Conservation (phyloP, 2,329 filamentous ascomycete species). For the Apiospora malaysiana region DNA sequence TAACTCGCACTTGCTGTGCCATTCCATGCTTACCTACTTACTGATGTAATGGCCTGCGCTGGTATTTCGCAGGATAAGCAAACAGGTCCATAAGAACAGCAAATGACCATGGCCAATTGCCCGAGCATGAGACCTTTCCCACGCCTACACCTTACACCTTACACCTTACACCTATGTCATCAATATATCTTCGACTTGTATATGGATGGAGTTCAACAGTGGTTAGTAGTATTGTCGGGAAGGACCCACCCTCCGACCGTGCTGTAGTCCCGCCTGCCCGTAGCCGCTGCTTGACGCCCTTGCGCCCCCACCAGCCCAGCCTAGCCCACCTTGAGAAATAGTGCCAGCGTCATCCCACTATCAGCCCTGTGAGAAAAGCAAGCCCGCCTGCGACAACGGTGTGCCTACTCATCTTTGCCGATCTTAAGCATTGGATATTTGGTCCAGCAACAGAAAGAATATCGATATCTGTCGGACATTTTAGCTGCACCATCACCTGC, state of each 20-base stretch:
- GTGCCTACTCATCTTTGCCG: not conserved
- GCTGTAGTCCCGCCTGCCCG: too few relatives aligned
- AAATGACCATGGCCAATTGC: not conserved
- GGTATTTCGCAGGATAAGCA: not conserved
- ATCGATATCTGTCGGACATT: not conserved
- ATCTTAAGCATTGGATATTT: not conserved
- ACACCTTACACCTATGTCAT: too few relatives aligned
- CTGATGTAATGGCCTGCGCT: not conserved
- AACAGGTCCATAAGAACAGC: not conserved
- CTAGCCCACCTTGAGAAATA: not conserved
- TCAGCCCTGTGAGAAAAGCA: slow-evolving; percentile 14
- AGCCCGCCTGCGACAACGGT: slow-evolving; percentile 1
- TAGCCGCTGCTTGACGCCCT: not conserved
- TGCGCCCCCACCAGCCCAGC: too few relatives aligned
- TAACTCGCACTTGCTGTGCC: not conserved
- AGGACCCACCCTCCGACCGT: not conserved
- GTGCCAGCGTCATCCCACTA: slow-evolving; percentile 17
- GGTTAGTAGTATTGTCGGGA: not conserved
- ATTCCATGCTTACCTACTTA: too few relatives aligned
- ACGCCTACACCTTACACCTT: too few relatives aligned
- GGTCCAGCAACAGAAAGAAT: not conserved
- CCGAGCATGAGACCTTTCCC: not conserved
- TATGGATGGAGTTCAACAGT: too few relatives aligned
- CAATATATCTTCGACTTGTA: too few relatives aligned
- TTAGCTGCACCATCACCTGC: not conserved